Evolutionary conservation across 2,329 filamentous ascomycete genomes (phyloP).

Genomic region (Venturia effusa): DNA sequence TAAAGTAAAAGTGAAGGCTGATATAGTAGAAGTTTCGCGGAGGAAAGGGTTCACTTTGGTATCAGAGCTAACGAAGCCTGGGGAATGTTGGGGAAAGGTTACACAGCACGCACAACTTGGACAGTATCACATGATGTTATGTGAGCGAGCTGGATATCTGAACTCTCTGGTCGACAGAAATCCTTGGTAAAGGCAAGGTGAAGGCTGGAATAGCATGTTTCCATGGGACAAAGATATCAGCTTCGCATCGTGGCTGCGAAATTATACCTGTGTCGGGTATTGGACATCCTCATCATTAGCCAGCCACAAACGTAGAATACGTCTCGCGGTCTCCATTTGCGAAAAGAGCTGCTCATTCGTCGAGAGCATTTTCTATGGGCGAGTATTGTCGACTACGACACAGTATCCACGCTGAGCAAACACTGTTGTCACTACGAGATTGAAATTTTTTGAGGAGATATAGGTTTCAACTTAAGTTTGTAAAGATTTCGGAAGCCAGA

Average conservation of each 20-base stretch:
- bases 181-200: background rate
- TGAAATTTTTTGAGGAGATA: no score
- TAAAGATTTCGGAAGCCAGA: no score
- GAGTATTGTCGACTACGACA: no score
- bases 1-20: background rate
- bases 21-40: background rate
- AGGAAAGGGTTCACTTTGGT: background rate
- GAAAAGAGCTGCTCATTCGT: no score
- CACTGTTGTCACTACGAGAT: no score
- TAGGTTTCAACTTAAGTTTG: no score
- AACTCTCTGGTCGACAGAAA: background rate
- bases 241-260: background rate
- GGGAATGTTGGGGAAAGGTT: background rate
- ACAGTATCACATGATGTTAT: background rate
- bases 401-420: no score
- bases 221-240: background rate
- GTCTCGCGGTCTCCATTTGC: no score
- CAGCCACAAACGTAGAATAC: no score
- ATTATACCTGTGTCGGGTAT: background rate
- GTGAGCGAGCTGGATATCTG: background rate
- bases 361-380: no score
- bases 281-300: no score
- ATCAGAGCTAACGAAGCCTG: background rate
- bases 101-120: background rate
- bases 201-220: background rate